Evolutionary conservation across 139 green algal genomes (phyloP), one percentile per base, ranked within the genome.

Genomic region (Picochlorum costavermella): DNA sequence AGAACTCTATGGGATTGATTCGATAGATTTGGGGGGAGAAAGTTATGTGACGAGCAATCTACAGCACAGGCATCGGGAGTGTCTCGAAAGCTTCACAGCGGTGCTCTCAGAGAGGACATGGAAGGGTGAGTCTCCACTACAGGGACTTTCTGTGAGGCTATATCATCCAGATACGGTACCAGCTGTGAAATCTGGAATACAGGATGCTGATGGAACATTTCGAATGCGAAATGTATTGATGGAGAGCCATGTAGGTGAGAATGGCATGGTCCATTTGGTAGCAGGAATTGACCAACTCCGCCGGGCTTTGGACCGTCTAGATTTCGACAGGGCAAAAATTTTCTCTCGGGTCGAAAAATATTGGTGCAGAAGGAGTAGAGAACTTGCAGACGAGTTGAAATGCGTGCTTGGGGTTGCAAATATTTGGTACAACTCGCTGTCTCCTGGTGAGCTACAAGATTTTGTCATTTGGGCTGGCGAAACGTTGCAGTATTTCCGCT

Each of bases 381-480:
- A 90, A 33, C 71, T 92, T 30, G 75, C 77, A 29, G 59, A 68
- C 2, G 72, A 80, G 13, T 68, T 93, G 50, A 69, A 71, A 23
- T 26, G 77, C 14, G 70, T 92, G 65, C 80, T 95, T 67, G 81
- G 84, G 8, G 82, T 93, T 59, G 65, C 83, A 63, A 77, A 83
- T 43, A 88, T 95, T 61, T 91, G 83, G 82, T 92, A 82, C 60
- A 84, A 94, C 66, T 83, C 83, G 1, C 63, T 76, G 50, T 82
- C 70, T 13, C 78, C 85, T 57, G 63, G 83, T 57, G 81, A 77
- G 56, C 79, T 61, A n/a, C 81, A 95, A 78, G 81, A 86, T 45
- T 95, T 95, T 83, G 87, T 95, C 53, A 75, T 95, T 36, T 95
- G 88, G 88, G 84, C 81, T 6, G 85, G 86, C 2, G 82, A 79